These are phyloP conservation scores for Aspergillus costaricaensis DNA, from an alignment of 2,329 filamentous ascomycete species.

Conservation along the genomic window DNA sequence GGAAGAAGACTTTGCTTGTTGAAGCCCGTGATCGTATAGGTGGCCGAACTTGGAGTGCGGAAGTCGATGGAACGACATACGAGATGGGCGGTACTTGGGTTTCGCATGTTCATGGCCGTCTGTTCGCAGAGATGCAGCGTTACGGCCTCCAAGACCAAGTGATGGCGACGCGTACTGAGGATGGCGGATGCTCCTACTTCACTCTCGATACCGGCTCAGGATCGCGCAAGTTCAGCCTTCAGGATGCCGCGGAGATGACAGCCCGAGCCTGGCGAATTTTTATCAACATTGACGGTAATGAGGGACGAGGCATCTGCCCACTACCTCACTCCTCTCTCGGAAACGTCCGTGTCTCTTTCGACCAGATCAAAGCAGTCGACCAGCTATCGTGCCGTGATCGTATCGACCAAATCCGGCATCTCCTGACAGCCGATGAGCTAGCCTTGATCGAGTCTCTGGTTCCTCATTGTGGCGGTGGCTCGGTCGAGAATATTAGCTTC, in stretches of 20 bases:
- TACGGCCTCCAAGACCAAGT: constrained; percentile 15
- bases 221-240: too few relatives aligned
- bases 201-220: not conserved
- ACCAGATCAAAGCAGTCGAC: not conserved
- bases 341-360: too few relatives aligned
- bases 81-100: constrained; percentile 50
- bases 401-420: constrained; percentile 15
- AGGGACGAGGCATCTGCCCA: too few relatives aligned
- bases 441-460: not conserved
- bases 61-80: constrained; percentile 32
- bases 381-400: not conserved
- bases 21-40: constrained; percentile 47
- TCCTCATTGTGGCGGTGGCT: too few relatives aligned
- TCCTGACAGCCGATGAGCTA: not conserved
- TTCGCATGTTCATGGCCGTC: constrained; percentile 33
- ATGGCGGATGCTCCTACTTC: not conserved
- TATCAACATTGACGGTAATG: too few relatives aligned
- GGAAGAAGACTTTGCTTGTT: constrained; percentile 30
- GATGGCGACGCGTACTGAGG: too few relatives aligned
- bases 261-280: too few relatives aligned
- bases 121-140: constrained; percentile 30
- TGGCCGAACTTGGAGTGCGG: constrained; percentile 43
- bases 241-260: too few relatives aligned
- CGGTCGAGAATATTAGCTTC: constrained; percentile 23
- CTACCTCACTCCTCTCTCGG: too few relatives aligned